Conservation (phyloP, 2,329 filamentous ascomycete genomes). For the Pseudocercospora cruenta region DNA sequence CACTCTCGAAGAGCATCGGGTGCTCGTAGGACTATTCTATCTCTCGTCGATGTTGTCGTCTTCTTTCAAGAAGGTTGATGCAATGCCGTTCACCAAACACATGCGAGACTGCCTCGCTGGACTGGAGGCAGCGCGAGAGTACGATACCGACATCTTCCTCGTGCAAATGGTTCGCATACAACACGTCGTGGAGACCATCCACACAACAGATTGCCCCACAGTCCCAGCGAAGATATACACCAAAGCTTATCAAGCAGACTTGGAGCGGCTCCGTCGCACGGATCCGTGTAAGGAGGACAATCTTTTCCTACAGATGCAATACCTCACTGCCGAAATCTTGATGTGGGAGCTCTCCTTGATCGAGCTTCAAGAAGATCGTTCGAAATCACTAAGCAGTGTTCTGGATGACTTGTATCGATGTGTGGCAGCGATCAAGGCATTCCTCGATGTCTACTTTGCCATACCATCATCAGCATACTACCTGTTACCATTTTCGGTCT, state of each 20-base stretch:
- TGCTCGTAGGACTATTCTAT: slow-evolving; percentile 34
- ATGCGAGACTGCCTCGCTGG: slow-evolving; percentile 29
- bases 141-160: slow-evolving; percentile 35
- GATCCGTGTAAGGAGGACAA: slow-evolving; percentile 28
- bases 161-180: slow-evolving; percentile 37
- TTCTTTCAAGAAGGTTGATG: slow-evolving; percentile 36
- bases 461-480: slow-evolving; percentile 33
- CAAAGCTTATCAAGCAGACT: slow-evolving; percentile 34
- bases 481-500: slow-evolving; percentile 34
- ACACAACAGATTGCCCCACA: slow-evolving; percentile 27
- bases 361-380: slow-evolving; percentile 31
- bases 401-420: slow-evolving; percentile 34
- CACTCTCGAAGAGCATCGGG: slow-evolving; percentile 33
- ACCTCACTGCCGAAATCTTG: slow-evolving; percentile 32
- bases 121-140: slow-evolving; percentile 31
- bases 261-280: slow-evolving; percentile 26
- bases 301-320: slow-evolving; percentile 32
- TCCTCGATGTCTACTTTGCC: slow-evolving; percentile 33
- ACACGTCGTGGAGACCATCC: slow-evolving; percentile 32
- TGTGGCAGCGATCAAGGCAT: slow-evolving; percentile 31
- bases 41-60: slow-evolving; percentile 35
- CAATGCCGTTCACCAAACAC: slow-evolving; percentile 32
- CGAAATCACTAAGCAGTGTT: slow-evolving; percentile 26
- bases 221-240: slow-evolving; percentile 34
- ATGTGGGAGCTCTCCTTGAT: slow-evolving; percentile 34